Base-by-base conservation (phyloP, 2,329 filamentous ascomycete genomes). In the Exophiala sp. region DNA sequence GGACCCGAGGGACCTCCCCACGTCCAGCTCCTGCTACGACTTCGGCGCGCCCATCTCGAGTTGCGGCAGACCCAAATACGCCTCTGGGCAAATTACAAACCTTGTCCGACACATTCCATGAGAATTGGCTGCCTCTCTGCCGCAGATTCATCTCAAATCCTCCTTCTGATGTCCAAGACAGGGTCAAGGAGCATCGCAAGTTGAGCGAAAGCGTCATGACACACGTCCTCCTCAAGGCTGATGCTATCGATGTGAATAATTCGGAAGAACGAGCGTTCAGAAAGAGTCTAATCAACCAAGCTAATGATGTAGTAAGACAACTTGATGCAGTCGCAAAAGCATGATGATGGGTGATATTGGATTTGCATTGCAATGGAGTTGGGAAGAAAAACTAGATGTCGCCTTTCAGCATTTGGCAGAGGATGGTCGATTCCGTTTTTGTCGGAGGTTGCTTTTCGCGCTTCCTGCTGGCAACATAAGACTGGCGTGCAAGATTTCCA, bases 211-310 rank as follows among this genome's bases (percentile, higher is more conserved):
- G 68, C 1, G 70, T 75, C 9, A 55, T 76, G 61, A 63, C 66
- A 14, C 72, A 76, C 59, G 65, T 76, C 12, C 63, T 75, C 44
- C 54, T 77, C 52, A 75, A 75, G 78, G 70, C 95, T 4, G 87
- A 91, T 63, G 82, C 88, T 5, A 73, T 96, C 10, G 86, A 94
- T 60, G 74, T 76, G 2, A 89, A 95, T 63, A 69, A 78, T 5
- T 81, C 84, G 57, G 77, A 85, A 5, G 67, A 79, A 47, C 72
- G 76, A 7, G 67, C 76, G 40, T 82, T 85, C 59, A 68, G 68
- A 60, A 74, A 68, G 54, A 68, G 66, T 5, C 63, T 77, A 35
- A 70, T 77, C 39, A 70, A 66, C 48, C 71, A 75, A 54, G 69
- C 72, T 8, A 72, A 77, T 59, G 63, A 59, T 14, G 59, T 66